Base-by-base conservation (phyloP, 345 rosid genomes). In the Eutrema heterophyllum region DNA sequence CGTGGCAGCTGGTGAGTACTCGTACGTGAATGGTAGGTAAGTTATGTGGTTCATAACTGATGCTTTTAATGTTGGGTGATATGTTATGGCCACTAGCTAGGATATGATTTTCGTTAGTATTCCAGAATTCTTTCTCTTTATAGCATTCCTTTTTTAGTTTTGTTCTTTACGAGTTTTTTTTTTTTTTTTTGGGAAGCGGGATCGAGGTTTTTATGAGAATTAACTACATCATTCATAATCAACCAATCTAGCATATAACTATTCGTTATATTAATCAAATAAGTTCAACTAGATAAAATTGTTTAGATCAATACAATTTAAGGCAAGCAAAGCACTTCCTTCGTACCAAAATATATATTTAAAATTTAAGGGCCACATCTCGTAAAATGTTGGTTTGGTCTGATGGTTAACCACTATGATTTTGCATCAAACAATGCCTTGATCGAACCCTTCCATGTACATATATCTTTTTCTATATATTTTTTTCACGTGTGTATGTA, bases 11-110 rank as follows among this genome's bases (percentile, higher is more conserved):
- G 36, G 33, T 1, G 8, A 2, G 11, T 27, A 30, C 16, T 40
- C 24, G 24, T 21, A 21, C 33, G 43, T 13, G 69, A 44, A 51
- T 61, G 76, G 68, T 71, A 50, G 75, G 75, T 40, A 40, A 71
- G 62, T 51, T 51, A 52, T 41, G 76, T 62, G 62, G 76, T 41
- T 40, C 9, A 49, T 5, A 21, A n/a, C n/a, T n/a, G n/a, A n/a
- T n/a, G n/a, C n/a, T n/a, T n/a, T n/a, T 21, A 71, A 8, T 21
- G 36, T 62, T 72, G 35, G 53, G 50, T 12, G 41, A 39, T 5
- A 10, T 45, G 36, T 9, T 46, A 46, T n/a, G 38, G 57, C 32
- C 44, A 35, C 2, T 45, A 35, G 5, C 2, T 45, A 35, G 5
- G 3, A 4, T 8, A 60, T 52, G 61, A 24, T 24, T 21, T n/a